Conservation (phyloP, 352 stramenopile species). For the Globisporangium abappressorium region DNA sequence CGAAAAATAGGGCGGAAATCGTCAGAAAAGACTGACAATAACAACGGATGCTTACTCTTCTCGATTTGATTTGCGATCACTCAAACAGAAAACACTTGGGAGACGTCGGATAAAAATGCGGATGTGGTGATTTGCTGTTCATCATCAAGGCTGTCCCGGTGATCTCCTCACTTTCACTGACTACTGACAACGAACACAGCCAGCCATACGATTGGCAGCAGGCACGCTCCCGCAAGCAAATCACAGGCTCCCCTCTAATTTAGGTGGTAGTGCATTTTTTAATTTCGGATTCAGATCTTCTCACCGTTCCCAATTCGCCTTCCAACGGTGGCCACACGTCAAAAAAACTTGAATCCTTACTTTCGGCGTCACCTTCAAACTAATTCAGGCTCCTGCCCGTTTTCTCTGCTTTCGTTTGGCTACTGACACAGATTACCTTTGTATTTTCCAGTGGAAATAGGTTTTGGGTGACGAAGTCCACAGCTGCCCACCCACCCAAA, state of each 20-base stretch:
- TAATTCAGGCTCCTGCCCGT: not conserved
- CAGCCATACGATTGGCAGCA: slow-evolving; percentile 7
- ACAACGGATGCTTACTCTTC: no score
- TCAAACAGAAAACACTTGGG: not conserved
- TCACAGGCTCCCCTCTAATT: not conserved
- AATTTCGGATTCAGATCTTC: slow-evolving; percentile 4
- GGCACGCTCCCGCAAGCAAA: not conserved
- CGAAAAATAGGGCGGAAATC: no score
- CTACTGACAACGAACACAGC: not conserved
- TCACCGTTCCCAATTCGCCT: not conserved
- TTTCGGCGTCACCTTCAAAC: not conserved
- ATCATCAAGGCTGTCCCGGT: not conserved
- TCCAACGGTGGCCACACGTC: not conserved
- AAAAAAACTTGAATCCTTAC: slow-evolving; percentile 18
- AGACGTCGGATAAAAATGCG: not conserved
- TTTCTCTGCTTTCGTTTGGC: not conserved
- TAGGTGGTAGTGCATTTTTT: not conserved
- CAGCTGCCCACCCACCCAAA: not conserved
- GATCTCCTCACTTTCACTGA: not conserved
- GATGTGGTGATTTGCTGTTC: not conserved
- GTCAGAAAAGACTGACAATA: no score
- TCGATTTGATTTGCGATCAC: no score
- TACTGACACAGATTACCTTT: not conserved
- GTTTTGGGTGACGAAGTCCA: slow-evolving; percentile 1
- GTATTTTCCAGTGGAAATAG: not conserved